Conservation (phyloP, 1,284 basidiomycete species). For the Sporisorium graminicola region DNA sequence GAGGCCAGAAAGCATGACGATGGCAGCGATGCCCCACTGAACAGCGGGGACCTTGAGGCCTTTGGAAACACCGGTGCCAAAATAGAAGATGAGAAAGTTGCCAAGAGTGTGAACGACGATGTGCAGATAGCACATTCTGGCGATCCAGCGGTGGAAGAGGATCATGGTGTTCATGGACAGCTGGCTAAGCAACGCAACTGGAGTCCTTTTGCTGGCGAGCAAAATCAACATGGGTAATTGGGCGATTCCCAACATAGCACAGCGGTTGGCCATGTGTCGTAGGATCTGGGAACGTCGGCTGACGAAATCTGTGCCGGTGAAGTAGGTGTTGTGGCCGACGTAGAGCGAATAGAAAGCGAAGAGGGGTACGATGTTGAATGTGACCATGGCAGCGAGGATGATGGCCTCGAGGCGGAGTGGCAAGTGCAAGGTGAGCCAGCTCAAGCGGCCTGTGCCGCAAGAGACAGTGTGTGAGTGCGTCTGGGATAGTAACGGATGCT, state of each 20-base stretch:
- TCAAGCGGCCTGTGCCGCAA: slow-evolving; percentile 12
- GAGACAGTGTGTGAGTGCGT: slow-evolving; percentile 18
- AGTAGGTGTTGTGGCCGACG: slow-evolving; percentile 32
- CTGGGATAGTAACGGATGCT: slow-evolving; percentile 19
- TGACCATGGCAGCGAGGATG: slow-evolving; percentile 28
- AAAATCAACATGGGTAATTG: slow-evolving; percentile 64
- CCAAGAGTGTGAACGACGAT: slow-evolving; percentile 55
- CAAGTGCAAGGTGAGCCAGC: slow-evolving; percentile 34
- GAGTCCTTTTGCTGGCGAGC: slow-evolving; percentile 65
- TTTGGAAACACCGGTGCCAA: slow-evolving; percentile 4
- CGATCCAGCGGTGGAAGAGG: slow-evolving; percentile 69
- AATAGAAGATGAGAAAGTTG: slow-evolving; percentile 26
- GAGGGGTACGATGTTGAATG: slow-evolving; percentile 37
- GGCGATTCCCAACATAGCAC: slow-evolving; percentile 60
- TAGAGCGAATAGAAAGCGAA: slow-evolving; percentile 30
- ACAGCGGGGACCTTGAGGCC: slow-evolving; percentile 50
- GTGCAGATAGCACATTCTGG: slow-evolving; percentile 53
- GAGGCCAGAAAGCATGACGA: slow-evolving; percentile 33
- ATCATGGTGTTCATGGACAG: slow-evolving; percentile 62
- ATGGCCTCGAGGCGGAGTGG: slow-evolving; percentile 48
- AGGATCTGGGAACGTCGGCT: slow-evolving; percentile 23
- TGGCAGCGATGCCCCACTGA: slow-evolving; percentile 55
- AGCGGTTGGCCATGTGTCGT: slow-evolving; percentile 56
- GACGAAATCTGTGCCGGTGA: slow-evolving; percentile 22
- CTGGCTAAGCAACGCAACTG: slow-evolving; percentile 58